Percentiles rank a stretch among this genome's conserved stretches.
Conservation (phyloP, 2,329 filamentous ascomycete genomes). For the Botrytis pseudocinerea region DNA sequence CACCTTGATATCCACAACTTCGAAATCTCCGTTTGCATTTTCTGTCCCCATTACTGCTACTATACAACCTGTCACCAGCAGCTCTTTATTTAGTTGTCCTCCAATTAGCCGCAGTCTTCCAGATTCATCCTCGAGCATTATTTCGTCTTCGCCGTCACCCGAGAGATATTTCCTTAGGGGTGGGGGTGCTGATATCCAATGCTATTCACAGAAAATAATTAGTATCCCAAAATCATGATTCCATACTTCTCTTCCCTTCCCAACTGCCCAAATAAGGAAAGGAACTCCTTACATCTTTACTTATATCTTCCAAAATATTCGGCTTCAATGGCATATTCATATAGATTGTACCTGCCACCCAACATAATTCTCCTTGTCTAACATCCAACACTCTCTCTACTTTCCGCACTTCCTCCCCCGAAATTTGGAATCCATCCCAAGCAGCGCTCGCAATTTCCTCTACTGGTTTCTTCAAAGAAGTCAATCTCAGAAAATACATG, state of each 20-base stretch:
- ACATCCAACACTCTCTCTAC: constrained; percentile 94
- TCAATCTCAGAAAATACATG: constrained; percentile 92
- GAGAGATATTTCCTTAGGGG: constrained; percentile 73
- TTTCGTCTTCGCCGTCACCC: constrained; percentile 59
- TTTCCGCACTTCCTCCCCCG: constrained; percentile 69
- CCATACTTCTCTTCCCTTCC: neutral
- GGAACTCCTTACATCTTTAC: constrained; percentile 71
- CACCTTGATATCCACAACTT: constrained; percentile 86
- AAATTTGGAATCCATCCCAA: constrained; percentile 79
- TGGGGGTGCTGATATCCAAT: constrained; percentile 84
- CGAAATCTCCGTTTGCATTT: constrained; percentile 87
- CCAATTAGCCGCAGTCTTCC: constrained; percentile 82
- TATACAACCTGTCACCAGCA: constrained; percentile 90
- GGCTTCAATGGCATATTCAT: constrained; percentile 98
- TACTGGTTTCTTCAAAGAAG: constrained; percentile 81
- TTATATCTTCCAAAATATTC: constrained; percentile 91
- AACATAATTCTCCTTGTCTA: constrained; percentile 91
- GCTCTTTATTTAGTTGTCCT: constrained; percentile 61
- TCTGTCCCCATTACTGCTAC: constrained; percentile 94
- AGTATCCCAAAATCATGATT: neutral
- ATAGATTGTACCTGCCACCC: constrained; percentile 92
- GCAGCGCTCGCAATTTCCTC: constrained; percentile 71
- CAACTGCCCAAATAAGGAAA: neutral
- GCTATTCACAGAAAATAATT: constrained; percentile 50
- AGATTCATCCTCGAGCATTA: constrained; percentile 95